Base-by-base conservation (phyloP, 768 basidiomycete species). In the Thelephora aurantiotincta region DNA sequence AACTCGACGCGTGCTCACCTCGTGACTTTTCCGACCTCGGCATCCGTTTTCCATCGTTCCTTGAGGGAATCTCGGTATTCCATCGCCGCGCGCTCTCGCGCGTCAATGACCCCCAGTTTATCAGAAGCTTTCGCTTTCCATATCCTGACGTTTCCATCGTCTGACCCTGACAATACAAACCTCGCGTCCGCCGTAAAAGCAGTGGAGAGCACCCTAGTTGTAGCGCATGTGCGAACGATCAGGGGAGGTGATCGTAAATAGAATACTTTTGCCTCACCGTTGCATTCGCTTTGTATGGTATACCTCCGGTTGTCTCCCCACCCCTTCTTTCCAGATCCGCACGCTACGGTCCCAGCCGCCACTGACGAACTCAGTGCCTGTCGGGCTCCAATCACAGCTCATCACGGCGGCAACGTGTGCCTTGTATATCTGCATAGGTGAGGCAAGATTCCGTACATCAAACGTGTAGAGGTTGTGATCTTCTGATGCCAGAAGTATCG, bases 201-300 rank as follows among this genome's bases (percentile, higher is more conserved):
- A 2, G 90, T 80, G 12, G 91, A 86, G 41, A 89, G 84, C 33
- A 99, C 89, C 51, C 93, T 91, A 57, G 4, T 9, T 4, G 30
- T 1, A 33, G 11, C 16, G 4, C 11, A 30, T 4, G 9, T 30
- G 26, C 9, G 9, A 30, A 30, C 26, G 26, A 9, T 30, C 48
- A 33, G 18, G 19, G 1, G n/a, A 30, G 9, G 35, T 14, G 1
- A 12, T 35, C 19, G 30, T 6, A 36, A 22, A 36, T 9, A 14
- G 19, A 19, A 20, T 38, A 6, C 22, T 5, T 26, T 30, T 5
- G 13, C 58, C 68, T 35, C 45, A 89, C 88, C 92, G 77, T 63
- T 98, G 96, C 96, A 99, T 99, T 41, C 96, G 86, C 66, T 98
- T 98, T 13, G 92, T 94, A 63, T 98, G 94, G 59, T 98, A 99